Base-by-base conservation (phyloP, 139 green algal species). In the Marvania coccoides region DNA sequence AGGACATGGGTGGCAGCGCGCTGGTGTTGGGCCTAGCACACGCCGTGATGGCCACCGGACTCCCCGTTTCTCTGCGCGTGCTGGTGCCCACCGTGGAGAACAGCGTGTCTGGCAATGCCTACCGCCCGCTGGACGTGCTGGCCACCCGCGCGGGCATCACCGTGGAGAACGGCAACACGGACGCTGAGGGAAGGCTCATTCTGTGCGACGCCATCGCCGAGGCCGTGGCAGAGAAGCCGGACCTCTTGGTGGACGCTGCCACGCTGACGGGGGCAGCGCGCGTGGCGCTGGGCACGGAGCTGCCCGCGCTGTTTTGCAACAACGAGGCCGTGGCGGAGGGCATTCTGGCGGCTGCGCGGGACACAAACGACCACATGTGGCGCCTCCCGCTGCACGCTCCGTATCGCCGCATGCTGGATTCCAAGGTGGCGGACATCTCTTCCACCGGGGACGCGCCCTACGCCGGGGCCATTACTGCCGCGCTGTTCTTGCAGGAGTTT, bases 401-500 rank as follows among this genome's bases (percentile, higher is more conserved):
- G 53, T 48, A 74, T 38, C 46, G 36, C 13, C 73, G 71, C 51
- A 47, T 69, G 55, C 68, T 90, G 4, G 80, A 87, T 48, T 76
- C 48, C 58, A 85, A 87, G 70, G 74, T 86, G 35, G 90, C 92
- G 0, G 92, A 97, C 80, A 90, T 96, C 74, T 85, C 86, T 63
- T 86, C 19, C 28, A 63, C 46, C 37, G 19, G 29, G 5, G 73
- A 30, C 48, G 73, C 63, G 26, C 62, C 79, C n/a, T 77, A 63
- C 31, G 89, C 75, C 6, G 91, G 90, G n/a, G 73, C 84, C 61
- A 98, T 98, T 72, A 96, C 86, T 2, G 93, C 92, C 3, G 84
- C 85, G 3, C 78, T 98, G 5, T 98, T 97, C 76, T 73, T 98
- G 31, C 85, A 94, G 76, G 58, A 88, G 67, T 91, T 83, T 72